Evolutionary conservation across 1,139 yeast species (phyloP), one percentile per base, ranked within the genome.

Genomic region (Pichiaceae sp.): DNA sequence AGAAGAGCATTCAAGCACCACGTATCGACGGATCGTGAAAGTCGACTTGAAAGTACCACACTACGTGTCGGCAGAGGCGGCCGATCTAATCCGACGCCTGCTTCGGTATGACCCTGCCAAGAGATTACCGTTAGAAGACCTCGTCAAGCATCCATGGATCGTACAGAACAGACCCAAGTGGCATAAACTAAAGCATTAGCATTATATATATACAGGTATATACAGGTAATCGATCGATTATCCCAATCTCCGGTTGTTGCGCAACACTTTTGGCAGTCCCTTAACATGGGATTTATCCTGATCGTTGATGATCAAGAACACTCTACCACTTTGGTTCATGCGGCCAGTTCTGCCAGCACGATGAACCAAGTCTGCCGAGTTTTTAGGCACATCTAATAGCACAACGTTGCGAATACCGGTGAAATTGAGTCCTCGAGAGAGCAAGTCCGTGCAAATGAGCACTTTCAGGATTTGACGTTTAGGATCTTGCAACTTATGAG

Each of bases 281-380:
- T 79, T 79, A 21, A 89, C 79, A 91, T 95, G 87, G 7, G 83
- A 70, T 50, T 80, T 78, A 35, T 84, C 80, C 48, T 71, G 71
- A 46, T 78, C 77, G 48, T 80, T 81, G 28, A 72, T 70, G 41
- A 89, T 75, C 49, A 89, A 65, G 48, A 86, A 79, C 2, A 85
- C 96, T 43, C 96, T 70, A 15, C 98, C 98, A 31, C 81, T 70
- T 54, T 83, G 87, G 37, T 82, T 83, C 81, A 87, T 81, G 54
- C 98, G 67, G 4, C 96, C 97, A 0, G 97, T 91, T 60, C 98
- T 72, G 2, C 98, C 98, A 4, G 87, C 80, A 43, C 98, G 67
- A 54, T 91, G 98, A 17, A 91, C 76, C 41, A 91, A 66, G 58
- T 89, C 98, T 23, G 85, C 80, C 0, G 96, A 75, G 7, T 82